Evolutionary conservation across 495 filamentous ascomycete species (phyloP).

Genomic region (Trichoderma gamsii): DNA sequence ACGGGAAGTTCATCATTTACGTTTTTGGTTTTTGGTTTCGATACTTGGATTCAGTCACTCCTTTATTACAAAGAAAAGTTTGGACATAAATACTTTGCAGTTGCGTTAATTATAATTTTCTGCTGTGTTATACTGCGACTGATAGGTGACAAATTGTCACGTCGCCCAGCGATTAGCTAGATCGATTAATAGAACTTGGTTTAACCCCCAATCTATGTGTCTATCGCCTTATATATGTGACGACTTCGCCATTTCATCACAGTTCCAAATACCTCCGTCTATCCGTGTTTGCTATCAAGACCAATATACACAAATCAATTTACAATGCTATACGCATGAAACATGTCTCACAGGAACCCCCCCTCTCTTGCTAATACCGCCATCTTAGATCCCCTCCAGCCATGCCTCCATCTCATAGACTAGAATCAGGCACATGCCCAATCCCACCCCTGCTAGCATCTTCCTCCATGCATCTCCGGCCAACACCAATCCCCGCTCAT

Average conservation of each 20-base stretch:
- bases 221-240: too few species aligned
- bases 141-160: too few species aligned
- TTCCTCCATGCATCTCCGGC: neutral
- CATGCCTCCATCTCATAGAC: neutral
- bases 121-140: too few species aligned
- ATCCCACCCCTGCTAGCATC: neutral
- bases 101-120: too few species aligned
- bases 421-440: conserved; percentile 4
- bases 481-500: neutral
- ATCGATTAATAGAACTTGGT: too few species aligned
- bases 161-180: too few species aligned
- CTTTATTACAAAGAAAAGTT: too few species aligned
- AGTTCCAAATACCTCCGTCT: neutral
- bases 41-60: too few species aligned
- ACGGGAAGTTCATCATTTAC: too few species aligned
- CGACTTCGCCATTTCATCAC: neutral
- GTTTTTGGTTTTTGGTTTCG: too few species aligned
- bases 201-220: too few species aligned
- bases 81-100: too few species aligned
- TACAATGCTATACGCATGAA: neutral
- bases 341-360: neutral
- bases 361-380: neutral
- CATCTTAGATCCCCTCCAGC: neutral
- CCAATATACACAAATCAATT: neutral
- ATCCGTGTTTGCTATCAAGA: neutral